A percentile compares a stretch with the other conserved stretches of the same genome.
phyloP scores from a whole-genome alignment of 768 basidiomycete species.

The Kwoniella botswanensis region DNA sequence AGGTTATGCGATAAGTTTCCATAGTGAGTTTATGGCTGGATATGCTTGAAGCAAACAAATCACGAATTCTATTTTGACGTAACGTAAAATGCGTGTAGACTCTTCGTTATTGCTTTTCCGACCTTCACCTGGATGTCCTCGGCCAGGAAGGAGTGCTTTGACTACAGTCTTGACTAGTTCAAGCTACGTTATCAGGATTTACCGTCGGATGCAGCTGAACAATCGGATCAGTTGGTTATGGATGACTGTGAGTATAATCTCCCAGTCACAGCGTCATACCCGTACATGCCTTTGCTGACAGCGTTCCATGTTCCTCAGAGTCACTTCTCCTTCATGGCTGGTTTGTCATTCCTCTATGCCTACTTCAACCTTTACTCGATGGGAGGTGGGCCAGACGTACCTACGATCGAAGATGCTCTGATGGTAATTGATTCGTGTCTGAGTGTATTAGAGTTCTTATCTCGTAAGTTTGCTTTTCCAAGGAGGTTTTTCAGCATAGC shows the following conservation, averaged over 20 bases:
- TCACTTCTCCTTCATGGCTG: conserved; percentile 58
- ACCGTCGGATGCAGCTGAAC: conserved; percentile 57
- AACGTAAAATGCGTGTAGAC: conserved; percentile 33
- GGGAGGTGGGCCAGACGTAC: conserved; percentile 54
- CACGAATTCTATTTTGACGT: too few species aligned
- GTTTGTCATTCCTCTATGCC: conserved; percentile 58
- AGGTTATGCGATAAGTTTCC: conserved; percentile 58
- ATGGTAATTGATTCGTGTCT: conserved; percentile 58
- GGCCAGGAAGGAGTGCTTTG: conserved; percentile 55
- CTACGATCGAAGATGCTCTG: conserved; percentile 55
- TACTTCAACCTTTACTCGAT: conserved; percentile 58
- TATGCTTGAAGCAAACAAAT: background rate
- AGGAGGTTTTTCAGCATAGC: too few species aligned
- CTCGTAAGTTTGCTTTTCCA: conserved; percentile 44
- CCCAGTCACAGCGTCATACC: too few species aligned
- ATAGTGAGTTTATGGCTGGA: conserved; percentile 48
- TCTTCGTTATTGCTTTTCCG: conserved; percentile 57
- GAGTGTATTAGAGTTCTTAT: conserved; percentile 54
- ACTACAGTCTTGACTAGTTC: conserved; percentile 57
- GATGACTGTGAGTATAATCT: conserved; percentile 51
- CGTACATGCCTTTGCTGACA: background rate
- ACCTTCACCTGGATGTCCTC: conserved; percentile 57
- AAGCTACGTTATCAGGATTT: conserved; percentile 59
- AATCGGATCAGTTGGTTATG: conserved; percentile 59
- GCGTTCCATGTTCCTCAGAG: conserved; percentile 37